Evolutionary conservation across 306 rosid genomes (phyloP).

Genomic region (Mucuna pruriens): DNA sequence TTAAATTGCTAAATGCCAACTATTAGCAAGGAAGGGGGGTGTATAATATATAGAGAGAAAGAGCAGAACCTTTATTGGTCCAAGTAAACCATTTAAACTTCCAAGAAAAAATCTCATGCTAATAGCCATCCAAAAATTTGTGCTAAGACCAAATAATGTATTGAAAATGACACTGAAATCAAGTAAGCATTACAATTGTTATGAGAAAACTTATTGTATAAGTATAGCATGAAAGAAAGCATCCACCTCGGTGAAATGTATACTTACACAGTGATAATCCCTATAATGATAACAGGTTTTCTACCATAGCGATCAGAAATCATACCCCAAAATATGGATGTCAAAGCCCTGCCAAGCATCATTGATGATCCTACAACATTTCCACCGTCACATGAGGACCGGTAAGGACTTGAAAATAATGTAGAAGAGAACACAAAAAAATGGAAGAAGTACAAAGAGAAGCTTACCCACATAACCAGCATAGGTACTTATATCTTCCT

Average conservation of each 20-base stretch:
- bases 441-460: background rate
- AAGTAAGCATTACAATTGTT: background rate
- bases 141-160: constrained; percentile 84
- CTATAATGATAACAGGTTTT: constrained; percentile 74
- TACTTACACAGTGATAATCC: constrained; percentile 70
- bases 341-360: constrained; percentile 85
- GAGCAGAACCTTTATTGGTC: constrained; percentile 77
- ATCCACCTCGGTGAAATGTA: background rate
- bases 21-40: background rate
- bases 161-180: constrained; percentile 75
- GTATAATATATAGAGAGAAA: background rate
- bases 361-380: constrained; percentile 69
- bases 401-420: background rate
- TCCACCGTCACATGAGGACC: background rate
- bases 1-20: background rate
- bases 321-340: constrained; percentile 83
- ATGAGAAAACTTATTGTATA: background rate
- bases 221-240: constrained; percentile 3
- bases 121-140: constrained; percentile 90
- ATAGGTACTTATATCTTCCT: constrained; percentile 78
- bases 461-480: constrained; percentile 81
- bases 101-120: constrained; percentile 80
- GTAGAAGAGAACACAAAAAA: background rate
- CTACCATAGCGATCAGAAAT: constrained; percentile 88
- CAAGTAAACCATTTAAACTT: constrained; percentile 81